These are phyloP conservation scores for Suhomyces prunicola DNA, from an alignment of 805 yeast species.

Conservation along the genomic window DNA sequence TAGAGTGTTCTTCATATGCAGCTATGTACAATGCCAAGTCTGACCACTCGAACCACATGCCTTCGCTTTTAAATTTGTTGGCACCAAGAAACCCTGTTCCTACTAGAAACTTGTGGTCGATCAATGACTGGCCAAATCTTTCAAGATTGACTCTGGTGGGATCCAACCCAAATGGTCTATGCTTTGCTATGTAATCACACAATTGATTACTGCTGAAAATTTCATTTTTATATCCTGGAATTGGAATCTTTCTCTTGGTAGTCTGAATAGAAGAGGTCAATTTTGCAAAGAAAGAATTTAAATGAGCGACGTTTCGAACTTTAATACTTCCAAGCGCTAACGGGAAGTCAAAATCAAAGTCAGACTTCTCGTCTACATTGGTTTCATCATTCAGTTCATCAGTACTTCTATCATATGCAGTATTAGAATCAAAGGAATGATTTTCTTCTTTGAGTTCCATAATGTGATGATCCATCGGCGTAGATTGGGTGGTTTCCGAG, in stretches of 20 bases:
- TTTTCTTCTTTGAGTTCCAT: conserved; percentile 1
- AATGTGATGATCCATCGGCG: background rate
- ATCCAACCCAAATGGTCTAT: conserved; percentile 29
- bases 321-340: conserved; percentile 26
- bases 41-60: conserved; percentile 46
- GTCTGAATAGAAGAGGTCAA: conserved; percentile 23
- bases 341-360: conserved; percentile 28
- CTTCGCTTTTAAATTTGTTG: conserved; percentile 38
- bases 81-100: conserved; percentile 32
- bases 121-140: conserved; percentile 37
- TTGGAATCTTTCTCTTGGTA: conserved; percentile 30
- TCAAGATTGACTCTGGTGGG: conserved; percentile 38
- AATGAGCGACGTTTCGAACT: conserved; percentile 14
- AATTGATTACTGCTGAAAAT: conserved; percentile 39
- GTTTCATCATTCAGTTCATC: conserved; percentile 1
- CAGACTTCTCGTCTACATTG: conserved; percentile 4
- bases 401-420: conserved; percentile 1
- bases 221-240: conserved; percentile 40
- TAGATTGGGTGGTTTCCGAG: conserved; percentile 12
- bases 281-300: conserved; percentile 20
- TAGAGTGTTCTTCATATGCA: conserved; percentile 4
- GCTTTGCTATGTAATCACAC: conserved; percentile 23
- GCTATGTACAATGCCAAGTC: conserved; percentile 25
- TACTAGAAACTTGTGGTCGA: conserved; percentile 31
- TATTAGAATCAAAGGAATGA: background rate